Conservation (phyloP, 2,329 filamentous ascomycete genomes). For the Pseudonectria buxi region DNA sequence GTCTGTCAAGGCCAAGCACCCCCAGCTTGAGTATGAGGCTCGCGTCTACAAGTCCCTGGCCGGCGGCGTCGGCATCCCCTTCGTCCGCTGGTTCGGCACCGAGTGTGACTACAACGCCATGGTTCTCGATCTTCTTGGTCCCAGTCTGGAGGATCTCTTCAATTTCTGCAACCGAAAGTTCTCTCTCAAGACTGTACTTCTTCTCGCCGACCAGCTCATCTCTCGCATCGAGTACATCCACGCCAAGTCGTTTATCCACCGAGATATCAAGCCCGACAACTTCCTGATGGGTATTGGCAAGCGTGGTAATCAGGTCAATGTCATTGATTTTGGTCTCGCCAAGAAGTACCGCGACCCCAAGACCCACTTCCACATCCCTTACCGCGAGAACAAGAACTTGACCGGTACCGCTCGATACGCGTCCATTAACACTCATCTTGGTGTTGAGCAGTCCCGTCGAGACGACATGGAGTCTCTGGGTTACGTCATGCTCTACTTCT, state of each 20-base stretch:
- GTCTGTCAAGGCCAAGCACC: constrained; percentile 98
- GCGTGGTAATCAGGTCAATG: constrained; percentile 98
- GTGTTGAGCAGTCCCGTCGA: constrained; percentile 97
- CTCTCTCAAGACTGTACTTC: constrained; percentile 94
- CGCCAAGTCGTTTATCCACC: constrained; percentile 98
- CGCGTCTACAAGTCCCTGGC: constrained; percentile 87
- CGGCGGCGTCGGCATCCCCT: constrained; percentile 94
- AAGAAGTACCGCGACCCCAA: constrained; percentile 99
- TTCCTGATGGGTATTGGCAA: constrained; percentile 99
- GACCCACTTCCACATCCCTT: constrained; percentile 99
- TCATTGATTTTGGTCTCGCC: constrained; percentile 96
- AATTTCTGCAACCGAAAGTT: constrained; percentile 99
- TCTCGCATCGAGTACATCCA: constrained; percentile 99
- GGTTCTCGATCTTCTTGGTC: constrained; percentile 94
- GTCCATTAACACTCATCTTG: constrained; percentile 96
- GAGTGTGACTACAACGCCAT: constrained; percentile 99
- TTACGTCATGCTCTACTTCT: constrained; percentile 99
- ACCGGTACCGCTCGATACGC: constrained; percentile 98
- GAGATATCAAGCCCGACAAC: constrained; percentile 99
- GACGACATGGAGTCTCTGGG: constrained; percentile 99
- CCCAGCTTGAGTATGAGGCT: constrained; percentile 97
- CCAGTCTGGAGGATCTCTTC: constrained; percentile 95
- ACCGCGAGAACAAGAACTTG: constrained; percentile 99
- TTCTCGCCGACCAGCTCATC: constrained; percentile 96
- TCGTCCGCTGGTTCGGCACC: constrained; percentile 98